Base-by-base conservation (phyloP, 2,329 filamentous ascomycete species). In the Cercospora zeina region DNA sequence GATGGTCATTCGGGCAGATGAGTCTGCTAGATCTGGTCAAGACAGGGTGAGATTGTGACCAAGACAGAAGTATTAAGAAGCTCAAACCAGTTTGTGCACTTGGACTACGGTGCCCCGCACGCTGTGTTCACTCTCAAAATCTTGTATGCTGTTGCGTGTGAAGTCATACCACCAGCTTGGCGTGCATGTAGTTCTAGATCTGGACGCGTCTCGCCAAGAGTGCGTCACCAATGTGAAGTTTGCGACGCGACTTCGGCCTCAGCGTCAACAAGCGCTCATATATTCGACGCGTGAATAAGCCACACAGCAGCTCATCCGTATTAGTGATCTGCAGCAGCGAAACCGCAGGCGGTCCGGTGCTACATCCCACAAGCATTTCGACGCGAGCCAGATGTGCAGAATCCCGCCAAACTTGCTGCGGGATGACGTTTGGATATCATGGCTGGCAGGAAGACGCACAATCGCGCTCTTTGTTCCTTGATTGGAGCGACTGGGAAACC, bases 341-440 rank as follows among this genome's bases (percentile, higher is more conserved):
- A 49, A 49, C 24, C 42, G 42, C 21, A 49, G 42, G 21, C 24
- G 42, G 27, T 27, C 21, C 42, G 14, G 49, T 53, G 49, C 49
- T 9, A 53, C 49, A 30, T 49, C 27, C 11, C 42, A 49, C 42
- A 53, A 34, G 27, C 31, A 31, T 19, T 21, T 53, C 30, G 33
- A 56, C 54, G 54, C 54, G 54, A 56, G 24, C 54, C 54, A 36
- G 54, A 56, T 56, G 33, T 39, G 42, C 42, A 49, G 21, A 49
- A 10, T 27, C 24, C 42, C 42, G 42, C 21, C 19, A 33, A 37
- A 37, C 19, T 45, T 42, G 49, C 54, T 56, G 54, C 54, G 37
- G 21, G 54, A 56, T 56, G 54, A 56, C 54, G 54, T 53, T 51
- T 53, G 49, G 31, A 56, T 45, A 27, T 56, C 37, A 56, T 42